Evolutionary conservation across 2,329 filamentous ascomycete species (phyloP).

Genomic region (Metarhizium album): DNA sequence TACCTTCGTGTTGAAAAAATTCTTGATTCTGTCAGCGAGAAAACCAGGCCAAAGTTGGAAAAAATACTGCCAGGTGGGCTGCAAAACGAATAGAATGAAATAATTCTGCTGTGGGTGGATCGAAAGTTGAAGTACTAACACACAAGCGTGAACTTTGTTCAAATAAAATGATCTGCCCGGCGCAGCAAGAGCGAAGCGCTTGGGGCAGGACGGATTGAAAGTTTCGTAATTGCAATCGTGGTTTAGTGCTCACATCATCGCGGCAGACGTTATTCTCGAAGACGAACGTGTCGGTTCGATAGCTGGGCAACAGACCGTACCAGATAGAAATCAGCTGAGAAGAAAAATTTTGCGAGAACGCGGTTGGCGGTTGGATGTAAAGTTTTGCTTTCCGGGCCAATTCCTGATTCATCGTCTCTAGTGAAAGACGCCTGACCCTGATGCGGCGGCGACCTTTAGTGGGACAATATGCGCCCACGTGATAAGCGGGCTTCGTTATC

Average conservation of each 20-base stretch:
- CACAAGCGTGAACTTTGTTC: slow-evolving; percentile 2
- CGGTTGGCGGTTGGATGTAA: neutral
- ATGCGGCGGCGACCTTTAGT: slow-evolving; percentile 22
- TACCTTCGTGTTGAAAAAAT: neutral
- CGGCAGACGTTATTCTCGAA: slow-evolving; percentile 17
- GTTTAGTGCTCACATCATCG: slow-evolving; percentile 28
- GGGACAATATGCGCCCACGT: slow-evolving; percentile 31
- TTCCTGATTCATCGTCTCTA: slow-evolving; percentile 7
- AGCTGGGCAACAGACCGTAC: neutral
- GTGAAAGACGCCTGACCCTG: slow-evolving; percentile 10
- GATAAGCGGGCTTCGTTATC: slow-evolving; percentile 23
- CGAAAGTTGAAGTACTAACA: slow-evolving; percentile 3
- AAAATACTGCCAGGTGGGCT: neutral
- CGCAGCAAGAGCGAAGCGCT: slow-evolving; percentile 15
- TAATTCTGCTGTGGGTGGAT: neutral
- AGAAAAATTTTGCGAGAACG: neutral
- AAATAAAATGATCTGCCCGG: slow-evolving; percentile 1
- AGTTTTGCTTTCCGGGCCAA: slow-evolving; percentile 4
- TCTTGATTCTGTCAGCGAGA: neutral
- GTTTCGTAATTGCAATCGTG: slow-evolving; percentile 19
- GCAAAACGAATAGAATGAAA: neutral
- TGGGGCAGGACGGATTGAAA: slow-evolving; percentile 18
- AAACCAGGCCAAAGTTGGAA: neutral
- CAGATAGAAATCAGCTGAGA: neutral
- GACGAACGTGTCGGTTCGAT: slow-evolving; percentile 1